Evolutionary conservation across 2,329 filamentous ascomycete species (phyloP), one percentile per base, ranked within the genome.

Genomic region (Hypoxylon sp.): DNA sequence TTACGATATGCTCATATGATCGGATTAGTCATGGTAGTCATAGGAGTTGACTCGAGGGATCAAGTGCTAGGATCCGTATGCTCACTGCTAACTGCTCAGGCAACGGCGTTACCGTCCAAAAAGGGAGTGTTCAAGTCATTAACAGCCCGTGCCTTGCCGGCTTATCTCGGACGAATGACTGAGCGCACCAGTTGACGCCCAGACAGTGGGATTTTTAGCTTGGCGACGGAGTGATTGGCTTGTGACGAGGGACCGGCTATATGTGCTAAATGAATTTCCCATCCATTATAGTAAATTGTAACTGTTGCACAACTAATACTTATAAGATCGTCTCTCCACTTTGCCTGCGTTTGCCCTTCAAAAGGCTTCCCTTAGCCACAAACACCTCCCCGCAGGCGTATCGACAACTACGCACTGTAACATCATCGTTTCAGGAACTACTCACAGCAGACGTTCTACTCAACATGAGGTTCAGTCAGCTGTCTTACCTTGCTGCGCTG

Each of bases 141-240:
- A 56, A 57, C n/a, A 45, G 27, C n/a, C 37, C 37, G 37, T 37
- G 41, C 52, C 47, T 55, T 56, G 29, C 21, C 63, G 58, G 61
- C 67, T 70, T 70, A 70, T 70, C 67, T 68, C 48, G 61, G 65
- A 37, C 67, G 55, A 68, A 70, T 70, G 62, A 70, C 32, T 59
- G 61, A 59, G 32, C 48, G 30, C 25, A 45, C 52, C 34, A 29
- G 46, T 58, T 56, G 48, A 54, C 46, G 47, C 30, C 46, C 57
- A 52, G 54, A 41, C 46, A 47, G 52, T 43, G 51, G 61, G 58
- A 48, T 47, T 51, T 53, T 37, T 37, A 63, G 61, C 67, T 59
- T 67, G 61, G 61, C 58, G 61, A 27, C 5, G 46, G 43, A 34
- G 37, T 59, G 53, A 65, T 68, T 70, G 67, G 65, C 67, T 65